Evolutionary conservation across 768 basidiomycete genomes (phyloP), one percentile per base, ranked within the genome.

Genomic region (Tulasnella sp.): DNA sequence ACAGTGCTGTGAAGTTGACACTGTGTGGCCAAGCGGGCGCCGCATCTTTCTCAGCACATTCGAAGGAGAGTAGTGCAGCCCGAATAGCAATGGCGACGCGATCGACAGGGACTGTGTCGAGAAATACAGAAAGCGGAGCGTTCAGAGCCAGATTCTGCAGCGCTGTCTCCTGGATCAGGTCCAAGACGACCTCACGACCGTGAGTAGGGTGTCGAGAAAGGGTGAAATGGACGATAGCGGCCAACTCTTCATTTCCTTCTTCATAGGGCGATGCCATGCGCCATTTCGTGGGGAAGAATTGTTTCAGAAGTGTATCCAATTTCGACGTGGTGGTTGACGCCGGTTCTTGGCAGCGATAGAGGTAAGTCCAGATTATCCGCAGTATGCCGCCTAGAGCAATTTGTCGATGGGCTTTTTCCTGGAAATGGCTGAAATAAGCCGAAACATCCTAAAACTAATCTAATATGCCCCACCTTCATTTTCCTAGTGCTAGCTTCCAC

Each of bases 291-390:
- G 93, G 90, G 68, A 93, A 90, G 70, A 94, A 85, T 53, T 83
- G 75, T 65, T 83, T 88, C 51, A 88, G 67, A 41, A 94, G 67
- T 0, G 71, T 73, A 63, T 96, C 92, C 42, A 97, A 71, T 67
- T 85, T 90, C 27, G 81, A 73, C n/a, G 83, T 81, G n/a, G 82
- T 83, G 2, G 87, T 85, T 0, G 92, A 87, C 1, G 81, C 74
- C 4, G 86, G 78, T 70, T 97, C 94, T 64, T 86, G 83, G 67
- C 91, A 94, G 15, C 94, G 85, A 68, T 90, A 94, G n/a, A 96
- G 76, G 70, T 96, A 97, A 1, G 92, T 89, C 94, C 93, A 97
- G 32, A 93, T 73, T 43, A 96, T 71, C 8, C 94, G 83, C 63
- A 91, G 69, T 58, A 88, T 80, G 11, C 88, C 88, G 64, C 93